Base-by-base conservation (phyloP, 2,329 filamentous ascomycete species). In the Dothideomycetes sp. region DNA sequence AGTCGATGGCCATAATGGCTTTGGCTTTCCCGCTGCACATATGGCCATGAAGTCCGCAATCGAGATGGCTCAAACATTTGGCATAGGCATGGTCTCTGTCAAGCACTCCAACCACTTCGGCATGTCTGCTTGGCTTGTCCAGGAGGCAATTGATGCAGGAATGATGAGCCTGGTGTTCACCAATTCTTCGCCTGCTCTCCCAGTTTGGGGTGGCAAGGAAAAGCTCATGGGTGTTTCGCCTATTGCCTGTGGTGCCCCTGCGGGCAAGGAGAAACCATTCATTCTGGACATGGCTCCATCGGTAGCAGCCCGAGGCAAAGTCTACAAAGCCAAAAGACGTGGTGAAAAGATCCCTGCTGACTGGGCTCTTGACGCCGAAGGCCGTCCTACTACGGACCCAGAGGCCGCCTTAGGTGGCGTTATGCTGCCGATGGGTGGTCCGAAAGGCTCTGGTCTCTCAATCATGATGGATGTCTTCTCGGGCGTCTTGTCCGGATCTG, bases 381-480 rank as follows among this genome's bases (percentile, higher is more conserved):
- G 83, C 0, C 64, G 64, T 65, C 10, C 41, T 14, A 46, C 44
- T 3, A 51, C 54, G 31, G 82, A 91, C 49, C 83, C 85, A 0
- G 72, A 68, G 1, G 69, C 68, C 15, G 85, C 84, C 0, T 62
- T 91, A 8, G 73, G 76, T 24, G 84, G 84, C 1, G 81, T 88
- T 3, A 89, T 91, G 84, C 62, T 89, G 15, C 84, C 84, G 0
- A 87, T 91, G 81, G 84, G 84, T 2, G 84, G 85, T 0, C 83
- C 84, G 0, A 91, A 91, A 58, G 85, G 85, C 0, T 84, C 79
- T 2, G 85, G 73, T 0, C 57, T 91, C 31, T 66, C 81, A 0
- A 75, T 91, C 40, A 89, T 87, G 81, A 91, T 91, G 85, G 84
- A 91, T 53, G 81, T 93, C 2, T 89, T 91, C 54, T 87, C 82